These are phyloP conservation scores for Wilhelminamyces savonicus DNA, from an alignment of 805 yeast species.

Conservation along the genomic window DNA sequence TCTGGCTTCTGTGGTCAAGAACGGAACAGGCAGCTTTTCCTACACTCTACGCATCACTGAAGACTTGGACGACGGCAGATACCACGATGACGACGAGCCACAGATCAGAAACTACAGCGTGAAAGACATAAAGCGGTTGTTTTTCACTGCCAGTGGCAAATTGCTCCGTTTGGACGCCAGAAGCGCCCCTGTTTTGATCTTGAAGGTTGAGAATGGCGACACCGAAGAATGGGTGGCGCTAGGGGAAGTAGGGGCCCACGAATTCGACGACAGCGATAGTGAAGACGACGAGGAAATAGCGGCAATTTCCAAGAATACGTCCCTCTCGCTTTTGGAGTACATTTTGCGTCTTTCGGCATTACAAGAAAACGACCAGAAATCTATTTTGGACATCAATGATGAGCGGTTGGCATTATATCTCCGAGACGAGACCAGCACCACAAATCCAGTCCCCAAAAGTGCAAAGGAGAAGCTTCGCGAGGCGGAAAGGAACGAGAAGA, in stretches of 20 bases:
- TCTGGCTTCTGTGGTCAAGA: constrained; percentile 30
- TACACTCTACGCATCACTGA: constrained; percentile 48
- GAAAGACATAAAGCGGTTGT: constrained; percentile 42
- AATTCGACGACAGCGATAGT: constrained; percentile 7
- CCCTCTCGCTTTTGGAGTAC: constrained; percentile 59
- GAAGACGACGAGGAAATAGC: constrained; percentile 4
- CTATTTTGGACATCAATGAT: constrained; percentile 53
- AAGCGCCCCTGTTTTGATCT: constrained; percentile 58
- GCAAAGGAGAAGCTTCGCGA: constrained; percentile 8
- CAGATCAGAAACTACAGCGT: constrained; percentile 29
- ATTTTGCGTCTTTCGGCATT: constrained; percentile 52
- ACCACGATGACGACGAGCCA: constrained; percentile 56
- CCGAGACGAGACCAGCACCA: constrained; percentile 41
- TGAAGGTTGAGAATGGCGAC: constrained; percentile 34
- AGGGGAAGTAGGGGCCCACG: constrained; percentile 10
- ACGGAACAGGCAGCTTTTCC: constrained; percentile 16
- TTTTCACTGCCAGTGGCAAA: constrained; percentile 66
- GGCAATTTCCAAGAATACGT: constrained; percentile 10
- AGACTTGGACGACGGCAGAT: constrained; percentile 62
- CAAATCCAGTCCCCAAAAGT: constrained; percentile 13
- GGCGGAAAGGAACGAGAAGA: constrained; percentile 5
- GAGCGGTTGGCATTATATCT: constrained; percentile 58
- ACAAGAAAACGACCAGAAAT: constrained; percentile 52
- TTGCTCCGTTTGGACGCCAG: constrained; percentile 57
- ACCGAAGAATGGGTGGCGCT: constrained; percentile 16